phyloP scores from a whole-genome alignment of 495 filamentous ascomycete species.

The Podospora didyma region DNA sequence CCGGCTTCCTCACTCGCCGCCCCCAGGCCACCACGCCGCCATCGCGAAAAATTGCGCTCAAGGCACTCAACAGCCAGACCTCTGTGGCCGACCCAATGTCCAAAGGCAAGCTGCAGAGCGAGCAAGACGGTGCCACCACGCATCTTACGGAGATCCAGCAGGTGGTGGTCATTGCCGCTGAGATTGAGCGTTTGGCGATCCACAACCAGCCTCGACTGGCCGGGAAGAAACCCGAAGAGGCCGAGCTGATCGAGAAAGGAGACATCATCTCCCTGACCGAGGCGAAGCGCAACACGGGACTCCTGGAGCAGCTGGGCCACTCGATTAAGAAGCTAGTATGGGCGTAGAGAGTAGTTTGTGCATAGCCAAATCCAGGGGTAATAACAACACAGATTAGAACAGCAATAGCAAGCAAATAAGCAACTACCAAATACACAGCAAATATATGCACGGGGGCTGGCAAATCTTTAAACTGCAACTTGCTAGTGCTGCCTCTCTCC shows the following conservation, averaged over 20 bases:
- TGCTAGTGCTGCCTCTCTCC: too few species aligned
- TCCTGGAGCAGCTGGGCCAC: conserved; percentile 81
- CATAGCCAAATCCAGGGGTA: not conserved
- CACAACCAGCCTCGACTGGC: conserved; percentile 30
- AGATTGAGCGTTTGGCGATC: conserved; percentile 46
- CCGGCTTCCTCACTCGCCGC: conserved; percentile 24
- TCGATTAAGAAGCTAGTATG: conserved; percentile 89
- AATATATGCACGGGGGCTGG: too few species aligned
- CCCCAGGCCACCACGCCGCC: conserved; percentile 15
- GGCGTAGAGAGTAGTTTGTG: conserved; percentile 38
- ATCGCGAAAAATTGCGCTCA: conserved; percentile 47
- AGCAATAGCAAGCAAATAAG: too few species aligned
- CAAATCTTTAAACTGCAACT: too few species aligned
- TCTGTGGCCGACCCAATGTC: conserved; percentile 43
- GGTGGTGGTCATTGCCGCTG: conserved; percentile 64
- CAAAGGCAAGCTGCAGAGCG: conserved; percentile 8
- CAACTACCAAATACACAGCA: too few species aligned
- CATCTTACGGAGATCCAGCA: conserved; percentile 64
- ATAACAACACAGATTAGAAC: not conserved
- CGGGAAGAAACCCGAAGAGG: conserved; percentile 28
- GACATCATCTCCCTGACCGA: conserved; percentile 80
- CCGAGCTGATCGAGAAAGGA: conserved; percentile 55
- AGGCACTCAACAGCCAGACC: conserved; percentile 56
- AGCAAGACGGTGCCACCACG: conserved; percentile 21
- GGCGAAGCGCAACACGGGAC: conserved; percentile 81